Evolutionary conservation across 768 basidiomycete species (phyloP), one percentile per base, ranked within the genome.

Genomic region (Aureoboletus auriporus): DNA sequence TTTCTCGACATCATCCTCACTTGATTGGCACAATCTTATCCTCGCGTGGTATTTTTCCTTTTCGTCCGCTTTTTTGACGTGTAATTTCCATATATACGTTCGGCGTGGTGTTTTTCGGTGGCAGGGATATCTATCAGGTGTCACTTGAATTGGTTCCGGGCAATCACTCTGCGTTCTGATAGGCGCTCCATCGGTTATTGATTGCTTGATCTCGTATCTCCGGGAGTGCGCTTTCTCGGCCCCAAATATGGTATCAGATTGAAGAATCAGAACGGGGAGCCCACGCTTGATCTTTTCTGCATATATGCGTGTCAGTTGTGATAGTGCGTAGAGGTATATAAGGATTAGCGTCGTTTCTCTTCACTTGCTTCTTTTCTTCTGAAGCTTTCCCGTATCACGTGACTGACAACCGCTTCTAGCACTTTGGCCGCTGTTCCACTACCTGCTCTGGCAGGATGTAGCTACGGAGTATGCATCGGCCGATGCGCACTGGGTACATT

Each of bases 341-440:
- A 28, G 5, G 42, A 50, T 51, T 44, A 28, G 30, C 42, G 11
- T 47, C 44, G 20, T 23, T 23, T 23, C 20, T 23, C 31, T 33
- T 33, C 31, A 33, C 13, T 33, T 13, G 10, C 31, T 28, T 37
- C 7, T 20, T 20, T 40, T 17, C 16, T 12, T 12, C 30, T 17
- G 20, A 34, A 12, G 13, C 14, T 34, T 43, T 44, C 13, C 7
- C 26, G 2, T 26, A 14, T 30, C 38, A 53, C 31, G 31, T 46
- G 1, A n/a, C 51, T 56, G 33, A 54, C 47, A 42, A 16, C 42
- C 37, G 16, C 43, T 43, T 20, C 0, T 59, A 95, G 93, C 85
- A 34, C 82, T 99, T 38, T 99, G 95, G 94, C 95, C 95, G 1
- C 73, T 97, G 36, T 96, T 98, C 80, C 96, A 98, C 71, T 98